A percentile compares a stretch with the other conserved stretches of the same genome.
Evolutionary conservation across 352 stramenopile genomes (phyloP).

Genomic region (Elongisporangium undulatum): DNA sequence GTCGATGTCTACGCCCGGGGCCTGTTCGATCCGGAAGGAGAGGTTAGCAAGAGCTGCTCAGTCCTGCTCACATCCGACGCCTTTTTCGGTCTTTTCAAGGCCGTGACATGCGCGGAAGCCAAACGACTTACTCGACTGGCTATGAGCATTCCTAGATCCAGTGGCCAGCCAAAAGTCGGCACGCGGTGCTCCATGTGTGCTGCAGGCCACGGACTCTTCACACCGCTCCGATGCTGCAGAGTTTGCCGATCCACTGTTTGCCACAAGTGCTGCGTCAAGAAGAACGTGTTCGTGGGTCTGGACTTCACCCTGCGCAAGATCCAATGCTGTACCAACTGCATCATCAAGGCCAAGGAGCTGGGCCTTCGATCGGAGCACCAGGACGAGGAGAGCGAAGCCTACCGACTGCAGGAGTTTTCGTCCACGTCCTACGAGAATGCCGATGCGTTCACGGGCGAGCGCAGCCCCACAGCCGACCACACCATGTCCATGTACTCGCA

Average conservation of each 20-base stretch:
- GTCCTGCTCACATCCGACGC: slow-evolving; percentile 27
- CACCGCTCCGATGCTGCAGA: slow-evolving; percentile 20
- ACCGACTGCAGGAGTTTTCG: neutral
- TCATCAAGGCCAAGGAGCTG: slow-evolving; percentile 22
- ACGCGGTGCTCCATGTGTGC: neutral
- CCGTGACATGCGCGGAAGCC: slow-evolving; percentile 37
- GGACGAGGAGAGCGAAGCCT: neutral
- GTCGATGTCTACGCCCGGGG: slow-evolving; percentile 42
- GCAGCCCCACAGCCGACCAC: neutral
- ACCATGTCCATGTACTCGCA: neutral
- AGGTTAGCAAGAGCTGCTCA: slow-evolving; percentile 16
- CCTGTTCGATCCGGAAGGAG: slow-evolving; percentile 33
- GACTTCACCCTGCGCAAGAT: slow-evolving; percentile 16
- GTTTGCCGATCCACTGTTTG: slow-evolving; percentile 42
- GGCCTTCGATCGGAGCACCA: neutral
- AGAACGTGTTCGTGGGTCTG: slow-evolving; percentile 27
- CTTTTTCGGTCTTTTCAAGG: slow-evolving; percentile 25
- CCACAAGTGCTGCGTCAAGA: slow-evolving; percentile 31
- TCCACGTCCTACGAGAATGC: neutral
- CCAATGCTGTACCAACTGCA: slow-evolving; percentile 30
- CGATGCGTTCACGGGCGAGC: neutral
- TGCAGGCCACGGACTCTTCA: neutral
- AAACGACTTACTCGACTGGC: slow-evolving; percentile 52
- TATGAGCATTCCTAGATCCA: slow-evolving; percentile 4
- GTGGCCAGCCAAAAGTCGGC: slow-evolving; percentile 1